These are phyloP conservation scores for Isatis lusitanica DNA, from an alignment of 441 rosid species.

Conservation along the genomic window DNA sequence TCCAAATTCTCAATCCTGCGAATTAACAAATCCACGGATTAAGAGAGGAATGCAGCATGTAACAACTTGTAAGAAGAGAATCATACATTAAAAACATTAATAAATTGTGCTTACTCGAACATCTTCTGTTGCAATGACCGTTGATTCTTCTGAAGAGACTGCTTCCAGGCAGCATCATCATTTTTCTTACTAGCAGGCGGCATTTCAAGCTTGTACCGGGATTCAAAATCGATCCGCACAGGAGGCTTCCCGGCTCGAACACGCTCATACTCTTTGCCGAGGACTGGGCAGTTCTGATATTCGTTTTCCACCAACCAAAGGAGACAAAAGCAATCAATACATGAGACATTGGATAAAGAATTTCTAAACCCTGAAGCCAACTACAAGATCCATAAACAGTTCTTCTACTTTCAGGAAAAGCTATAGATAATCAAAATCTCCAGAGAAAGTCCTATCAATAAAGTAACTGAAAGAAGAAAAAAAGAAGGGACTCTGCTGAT, in stretches of 20 bases:
- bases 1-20: conserved; percentile 92
- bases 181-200: conserved; percentile 68
- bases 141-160: conserved; percentile 72
- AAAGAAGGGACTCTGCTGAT: neutral
- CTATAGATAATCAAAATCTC: neutral
- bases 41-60: neutral
- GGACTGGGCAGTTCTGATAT: conserved; percentile 73
- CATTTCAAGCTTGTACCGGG: conserved; percentile 69
- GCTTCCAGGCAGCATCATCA: conserved; percentile 93
- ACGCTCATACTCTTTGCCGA: conserved; percentile 88
- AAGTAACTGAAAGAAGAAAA: neutral
- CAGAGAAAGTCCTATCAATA: neutral
- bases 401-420: neutral
- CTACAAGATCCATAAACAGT: conserved; percentile 6
- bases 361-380: neutral
- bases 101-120: conserved; percentile 48
- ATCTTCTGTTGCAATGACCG: conserved; percentile 80
- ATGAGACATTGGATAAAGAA: neutral
- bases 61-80: neutral
- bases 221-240: conserved; percentile 59
- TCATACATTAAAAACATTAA: neutral
- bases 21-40: conserved; percentile 6
- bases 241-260: conserved; percentile 95
- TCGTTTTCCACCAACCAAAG: conserved; percentile 8
- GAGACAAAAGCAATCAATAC: conserved; percentile 5